phyloP scores from a whole-genome alignment of 495 filamentous ascomycete species.

The Lasiosphaeria miniovina region DNA sequence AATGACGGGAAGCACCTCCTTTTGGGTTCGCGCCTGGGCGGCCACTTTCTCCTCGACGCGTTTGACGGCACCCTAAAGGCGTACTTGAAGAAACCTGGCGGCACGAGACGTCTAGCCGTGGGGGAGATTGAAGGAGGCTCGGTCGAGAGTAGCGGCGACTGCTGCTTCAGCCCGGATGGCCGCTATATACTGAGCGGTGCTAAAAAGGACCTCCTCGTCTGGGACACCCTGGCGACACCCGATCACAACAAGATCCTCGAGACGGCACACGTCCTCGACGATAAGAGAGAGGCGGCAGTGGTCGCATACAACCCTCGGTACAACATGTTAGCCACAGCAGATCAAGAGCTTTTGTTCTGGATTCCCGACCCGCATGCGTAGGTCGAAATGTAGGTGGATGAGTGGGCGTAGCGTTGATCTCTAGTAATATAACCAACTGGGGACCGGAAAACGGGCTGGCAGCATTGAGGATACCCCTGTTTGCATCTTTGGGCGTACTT shows the following conservation, averaged over 20 bases:
- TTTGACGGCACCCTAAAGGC: constrained; percentile 75
- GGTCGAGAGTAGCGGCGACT: constrained; percentile 64
- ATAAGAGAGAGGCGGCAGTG: constrained; percentile 64
- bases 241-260: constrained; percentile 58
- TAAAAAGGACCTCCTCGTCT: constrained; percentile 69
- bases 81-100: constrained; percentile 50
- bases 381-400: not conserved
- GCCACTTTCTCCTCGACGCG: constrained; percentile 87
- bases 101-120: constrained; percentile 44
- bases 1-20: constrained; percentile 91
- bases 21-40: constrained; percentile 71
- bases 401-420: not conserved
- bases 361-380: constrained; percentile 67
- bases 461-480: constrained; percentile 1
- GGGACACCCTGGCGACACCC: constrained; percentile 66
- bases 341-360: constrained; percentile 89
- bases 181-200: constrained; percentile 79
- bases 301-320: constrained; percentile 86
- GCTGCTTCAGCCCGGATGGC: constrained; percentile 84
- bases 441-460: not conserved
- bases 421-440: not conserved
- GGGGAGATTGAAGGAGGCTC: constrained; percentile 40
- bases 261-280: constrained; percentile 61
- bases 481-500: constrained; percentile 2
- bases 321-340: constrained; percentile 85